phyloP scores from a whole-genome alignment of 108 stramenopile genomes.

The Chaetoceros muelleri region DNA sequence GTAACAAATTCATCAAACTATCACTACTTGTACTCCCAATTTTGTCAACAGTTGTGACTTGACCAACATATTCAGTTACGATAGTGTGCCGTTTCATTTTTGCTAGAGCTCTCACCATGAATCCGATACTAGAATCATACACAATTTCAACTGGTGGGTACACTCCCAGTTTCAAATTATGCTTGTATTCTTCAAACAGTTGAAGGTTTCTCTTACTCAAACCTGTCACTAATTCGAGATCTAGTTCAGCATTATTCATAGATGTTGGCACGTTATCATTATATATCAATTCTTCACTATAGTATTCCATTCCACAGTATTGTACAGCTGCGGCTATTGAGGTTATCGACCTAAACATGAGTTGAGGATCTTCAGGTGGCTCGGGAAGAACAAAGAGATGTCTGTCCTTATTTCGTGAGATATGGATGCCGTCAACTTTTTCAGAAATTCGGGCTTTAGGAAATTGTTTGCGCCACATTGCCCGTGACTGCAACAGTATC shows the following conservation, averaged over 20 bases:
- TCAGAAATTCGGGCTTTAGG: slow-evolving; percentile 6
- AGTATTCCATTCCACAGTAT: slow-evolving; percentile 21
- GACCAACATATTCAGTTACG: slow-evolving; percentile 31
- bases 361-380: slow-evolving; percentile 6
- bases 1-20: slow-evolving; percentile 30
- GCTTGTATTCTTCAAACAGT: slow-evolving; percentile 28
- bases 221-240: slow-evolving; percentile 16
- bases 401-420: slow-evolving; percentile 20
- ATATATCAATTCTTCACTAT: slow-evolving; percentile 17
- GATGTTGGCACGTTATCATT: slow-evolving; percentile 4
- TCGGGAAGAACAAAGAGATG: slow-evolving; percentile 11
- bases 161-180: slow-evolving; percentile 22
- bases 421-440: slow-evolving; percentile 12
- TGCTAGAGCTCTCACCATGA: slow-evolving; percentile 27
- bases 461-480: slow-evolving; percentile 6
- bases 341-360: not conserved
- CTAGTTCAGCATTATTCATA: slow-evolving; percentile 32
- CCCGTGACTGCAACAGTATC: slow-evolving; percentile 7
- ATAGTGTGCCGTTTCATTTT: slow-evolving; percentile 23
- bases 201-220: slow-evolving; percentile 25
- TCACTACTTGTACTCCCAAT: slow-evolving; percentile 24
- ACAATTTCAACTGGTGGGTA: slow-evolving; percentile 30
- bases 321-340: slow-evolving; percentile 26
- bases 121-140: slow-evolving; percentile 25
- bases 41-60: slow-evolving; percentile 25